Conservation (phyloP, 2,329 filamentous ascomycete genomes). For the Pseudonectria foliicola region DNA sequence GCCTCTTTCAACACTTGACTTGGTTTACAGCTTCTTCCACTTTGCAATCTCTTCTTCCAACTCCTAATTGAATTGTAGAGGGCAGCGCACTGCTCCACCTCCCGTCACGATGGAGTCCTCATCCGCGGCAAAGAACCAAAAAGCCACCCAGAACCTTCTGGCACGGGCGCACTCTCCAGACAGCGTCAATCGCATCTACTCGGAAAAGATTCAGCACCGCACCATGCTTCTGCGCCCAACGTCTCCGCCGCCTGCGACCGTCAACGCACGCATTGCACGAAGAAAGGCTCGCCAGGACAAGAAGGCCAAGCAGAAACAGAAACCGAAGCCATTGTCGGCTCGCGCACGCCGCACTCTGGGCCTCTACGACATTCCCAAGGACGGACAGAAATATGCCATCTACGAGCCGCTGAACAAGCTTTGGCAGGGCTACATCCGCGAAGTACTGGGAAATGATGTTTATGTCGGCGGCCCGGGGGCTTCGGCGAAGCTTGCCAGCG, state of each 20-base stretch:
- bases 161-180: constrained; percentile 71
- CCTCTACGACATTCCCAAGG: constrained; percentile 66
- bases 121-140: constrained; percentile 19
- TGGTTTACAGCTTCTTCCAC: too few relatives aligned
- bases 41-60: too few relatives aligned
- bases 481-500: constrained; percentile 71
- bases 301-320: constrained; percentile 42
- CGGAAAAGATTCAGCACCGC: constrained; percentile 75
- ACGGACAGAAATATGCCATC: constrained; percentile 56
- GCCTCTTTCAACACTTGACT: too few relatives aligned
- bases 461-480: constrained; percentile 49
- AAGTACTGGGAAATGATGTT: constrained; percentile 62
- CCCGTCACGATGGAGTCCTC: constrained; percentile 27
- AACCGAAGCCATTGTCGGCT: constrained; percentile 66
- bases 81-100: background rate
- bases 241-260: constrained; percentile 52
- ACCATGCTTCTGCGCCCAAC: constrained; percentile 72
- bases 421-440: constrained; percentile 80
- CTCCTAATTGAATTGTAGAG: too few relatives aligned
- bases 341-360: constrained; percentile 66
- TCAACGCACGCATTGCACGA: constrained; percentile 50
- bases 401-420: constrained; percentile 71
- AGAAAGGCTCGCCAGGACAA: constrained; percentile 40
- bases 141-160: constrained; percentile 59
- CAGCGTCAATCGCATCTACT: constrained; percentile 63